These are phyloP conservation scores for Trichoderma erinaceum DNA, from an alignment of 495 filamentous ascomycete species.

Conservation along the genomic window DNA sequence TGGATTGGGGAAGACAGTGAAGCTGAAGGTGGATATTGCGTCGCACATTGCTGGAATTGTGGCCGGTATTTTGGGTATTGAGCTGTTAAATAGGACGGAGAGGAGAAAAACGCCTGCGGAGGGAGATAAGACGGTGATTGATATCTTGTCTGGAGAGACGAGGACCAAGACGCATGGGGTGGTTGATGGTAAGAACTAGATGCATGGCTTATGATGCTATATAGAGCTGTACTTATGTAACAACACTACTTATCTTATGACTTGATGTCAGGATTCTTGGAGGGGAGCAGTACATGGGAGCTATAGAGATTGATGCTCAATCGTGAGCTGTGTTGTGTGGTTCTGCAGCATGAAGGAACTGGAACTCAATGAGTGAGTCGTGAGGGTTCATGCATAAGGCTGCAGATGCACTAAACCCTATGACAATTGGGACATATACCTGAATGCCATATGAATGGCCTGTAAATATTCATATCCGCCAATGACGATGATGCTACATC, in stretches of 20 bases:
- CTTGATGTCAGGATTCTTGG: neutral
- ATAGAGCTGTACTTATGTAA: constrained; percentile 2
- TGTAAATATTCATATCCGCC: no score
- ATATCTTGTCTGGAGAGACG: constrained; percentile 16
- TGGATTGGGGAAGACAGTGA: constrained; percentile 31
- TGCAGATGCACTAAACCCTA: no score
- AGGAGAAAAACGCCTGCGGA: constrained; percentile 12
- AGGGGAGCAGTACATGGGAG: neutral
- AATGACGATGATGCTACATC: no score
- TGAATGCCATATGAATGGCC: no score
- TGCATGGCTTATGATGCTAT: neutral
- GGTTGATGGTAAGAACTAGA: neutral
- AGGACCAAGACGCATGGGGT: neutral
- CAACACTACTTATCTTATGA: constrained; percentile 2
- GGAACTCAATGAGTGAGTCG: no score
- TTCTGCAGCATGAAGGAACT: neutral
- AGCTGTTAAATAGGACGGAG: constrained; percentile 15
- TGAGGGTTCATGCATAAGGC: no score
- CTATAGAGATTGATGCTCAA: neutral
- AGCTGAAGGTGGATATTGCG: constrained; percentile 51
- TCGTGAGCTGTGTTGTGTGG: neutral
- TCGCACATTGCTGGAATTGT: constrained; percentile 68
- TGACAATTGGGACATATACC: no score
- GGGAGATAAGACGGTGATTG: constrained; percentile 12
- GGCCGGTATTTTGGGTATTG: constrained; percentile 35